Percentiles rank a stretch among this genome's conserved stretches.
Evolutionary conservation across 2,329 filamentous ascomycete genomes (phyloP).

Genomic region (Fusarium keratoplasticum): DNA sequence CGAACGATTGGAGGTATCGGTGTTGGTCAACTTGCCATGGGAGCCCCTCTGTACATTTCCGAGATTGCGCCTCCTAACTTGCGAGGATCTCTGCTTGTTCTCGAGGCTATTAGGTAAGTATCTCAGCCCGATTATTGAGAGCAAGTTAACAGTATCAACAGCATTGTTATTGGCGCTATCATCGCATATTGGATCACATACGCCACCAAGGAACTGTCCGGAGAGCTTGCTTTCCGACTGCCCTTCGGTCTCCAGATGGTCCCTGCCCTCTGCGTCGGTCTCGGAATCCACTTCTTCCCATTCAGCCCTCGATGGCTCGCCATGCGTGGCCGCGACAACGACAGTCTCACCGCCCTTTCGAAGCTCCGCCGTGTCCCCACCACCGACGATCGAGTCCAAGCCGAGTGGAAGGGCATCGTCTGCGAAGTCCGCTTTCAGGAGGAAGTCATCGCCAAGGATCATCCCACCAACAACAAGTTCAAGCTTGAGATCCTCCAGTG

Average conservation of each 20-base stretch:
- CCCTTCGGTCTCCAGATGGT: conserved; percentile 58
- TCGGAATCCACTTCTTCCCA: conserved; percentile 58
- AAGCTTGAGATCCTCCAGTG: conserved; percentile 59
- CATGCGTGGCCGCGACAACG: conserved; percentile 52
- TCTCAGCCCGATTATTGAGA: fast-evolving
- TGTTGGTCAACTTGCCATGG: not conserved
- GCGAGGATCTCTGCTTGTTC: not conserved
- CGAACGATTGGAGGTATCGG: not conserved
- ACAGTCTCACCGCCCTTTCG: conserved; percentile 51
- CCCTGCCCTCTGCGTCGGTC: conserved; percentile 40
- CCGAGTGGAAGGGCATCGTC: conserved; percentile 62
- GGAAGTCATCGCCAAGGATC: conserved; percentile 19
- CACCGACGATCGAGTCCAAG: conserved; percentile 56
- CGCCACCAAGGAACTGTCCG: conserved; percentile 56
- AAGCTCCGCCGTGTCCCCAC: conserved; percentile 55
- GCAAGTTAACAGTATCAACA: not conserved
- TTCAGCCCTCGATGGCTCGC: conserved; percentile 60
- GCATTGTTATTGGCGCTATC: conserved; percentile 53
- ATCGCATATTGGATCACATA: conserved; percentile 67
- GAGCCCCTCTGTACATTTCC: not conserved
- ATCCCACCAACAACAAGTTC: conserved; percentile 41
- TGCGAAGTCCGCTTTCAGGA: conserved; percentile 61
- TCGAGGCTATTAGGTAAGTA: not conserved
- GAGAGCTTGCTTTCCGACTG: conserved; percentile 57
- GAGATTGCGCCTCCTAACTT: not conserved